Base-by-base conservation (phyloP, 495 filamentous ascomycete species). In the Letharia lupina region DNA sequence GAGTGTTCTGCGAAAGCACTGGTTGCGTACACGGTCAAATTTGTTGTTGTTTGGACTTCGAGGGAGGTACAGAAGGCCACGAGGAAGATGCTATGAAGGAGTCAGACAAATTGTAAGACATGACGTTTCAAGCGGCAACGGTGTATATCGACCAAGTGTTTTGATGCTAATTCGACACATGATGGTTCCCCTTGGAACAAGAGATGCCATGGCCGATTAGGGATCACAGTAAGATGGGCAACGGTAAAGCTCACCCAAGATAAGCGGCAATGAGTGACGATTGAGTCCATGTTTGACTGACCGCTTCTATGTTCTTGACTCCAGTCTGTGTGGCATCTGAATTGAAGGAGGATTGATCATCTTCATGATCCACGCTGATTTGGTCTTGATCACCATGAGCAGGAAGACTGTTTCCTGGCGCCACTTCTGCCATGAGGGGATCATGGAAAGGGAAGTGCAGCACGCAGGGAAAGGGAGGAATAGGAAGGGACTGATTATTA, bases 1-100 rank as follows among this genome's bases (percentile, higher is more conserved):
- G 83, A 84, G 65, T 85, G 83, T 62, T 79, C 78, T 44, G 76
- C 77, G 68, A 86, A 86, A n/a, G 83, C 77, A 70, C 82, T 84
- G 23, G 83, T 86, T 15, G 83, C 83, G 75, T 82, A 84, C 28
- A 80, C 77, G 6, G 81, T 80, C 52, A 85, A 73, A 42, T 81
- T 84, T 70, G 75, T 77, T 11, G 82, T 80, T 8, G 83, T 84
- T 67, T 84, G 82, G 37, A 76, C 76, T 72, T 84, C 83, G 23
- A 86, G 72, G 50, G 81, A 84, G 23, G 82, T 85, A 63, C 78
- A 80, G 67, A 81, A 82, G 39, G 83, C 82, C 74, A 84, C 79
- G 48, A 85, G 76, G 66, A 81, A 82, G 67, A 86, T 82, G 68
- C 83, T 84, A 62, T 56, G 40, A n/a, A 41, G 54, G 3, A 18